Conservation (phyloP, 2,329 filamentous ascomycete species). For the Chaetomiaceae sp. region DNA sequence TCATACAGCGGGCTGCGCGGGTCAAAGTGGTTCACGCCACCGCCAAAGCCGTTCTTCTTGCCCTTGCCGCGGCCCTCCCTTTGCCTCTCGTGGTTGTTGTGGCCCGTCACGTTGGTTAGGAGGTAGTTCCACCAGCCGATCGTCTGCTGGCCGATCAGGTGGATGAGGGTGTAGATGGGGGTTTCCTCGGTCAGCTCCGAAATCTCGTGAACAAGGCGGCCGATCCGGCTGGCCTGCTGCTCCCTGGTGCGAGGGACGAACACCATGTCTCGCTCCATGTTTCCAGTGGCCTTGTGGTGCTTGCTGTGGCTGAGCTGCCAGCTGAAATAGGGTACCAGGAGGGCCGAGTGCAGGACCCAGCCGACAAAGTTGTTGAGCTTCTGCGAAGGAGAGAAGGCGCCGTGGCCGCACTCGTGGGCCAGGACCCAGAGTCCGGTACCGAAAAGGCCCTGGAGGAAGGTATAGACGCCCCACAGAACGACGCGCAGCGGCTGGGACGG, state of each 20-base stretch:
- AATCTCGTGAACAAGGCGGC: conserved; percentile 73
- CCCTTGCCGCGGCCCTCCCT: conserved; percentile 88
- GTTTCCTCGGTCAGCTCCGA: conserved; percentile 92
- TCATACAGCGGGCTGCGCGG: conserved; percentile 87
- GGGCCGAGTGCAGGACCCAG: conserved; percentile 60
- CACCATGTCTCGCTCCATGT: conserved; percentile 98
- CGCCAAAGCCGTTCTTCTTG: conserved; percentile 76
- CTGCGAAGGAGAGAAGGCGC: conserved; percentile 92
- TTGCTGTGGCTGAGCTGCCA: conserved; percentile 99
- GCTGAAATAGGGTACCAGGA: conserved; percentile 86
- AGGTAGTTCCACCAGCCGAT: conserved; percentile 93
- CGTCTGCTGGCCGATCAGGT: conserved; percentile 80
- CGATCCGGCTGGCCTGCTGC: conserved; percentile 70
- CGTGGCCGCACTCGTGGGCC: conserved; percentile 96
- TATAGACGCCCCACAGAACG: conserved; percentile 61
- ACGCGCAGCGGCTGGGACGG: conserved; percentile 64
- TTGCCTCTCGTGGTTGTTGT: conserved; percentile 90
- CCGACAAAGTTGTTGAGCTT: conserved; percentile 84
- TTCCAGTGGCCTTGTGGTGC: conserved; percentile 98
- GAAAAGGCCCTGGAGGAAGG: conserved; percentile 84
- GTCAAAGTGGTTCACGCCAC: conserved; percentile 92
- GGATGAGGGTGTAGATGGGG: conserved; percentile 70
- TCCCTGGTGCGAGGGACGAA: conserved; percentile 92
- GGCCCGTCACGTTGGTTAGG: conserved; percentile 86
- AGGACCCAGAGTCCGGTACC: conserved; percentile 94